Evolutionary conservation across 2,329 filamentous ascomycete species (phyloP).

Genomic region (Aschersonia sp.): DNA sequence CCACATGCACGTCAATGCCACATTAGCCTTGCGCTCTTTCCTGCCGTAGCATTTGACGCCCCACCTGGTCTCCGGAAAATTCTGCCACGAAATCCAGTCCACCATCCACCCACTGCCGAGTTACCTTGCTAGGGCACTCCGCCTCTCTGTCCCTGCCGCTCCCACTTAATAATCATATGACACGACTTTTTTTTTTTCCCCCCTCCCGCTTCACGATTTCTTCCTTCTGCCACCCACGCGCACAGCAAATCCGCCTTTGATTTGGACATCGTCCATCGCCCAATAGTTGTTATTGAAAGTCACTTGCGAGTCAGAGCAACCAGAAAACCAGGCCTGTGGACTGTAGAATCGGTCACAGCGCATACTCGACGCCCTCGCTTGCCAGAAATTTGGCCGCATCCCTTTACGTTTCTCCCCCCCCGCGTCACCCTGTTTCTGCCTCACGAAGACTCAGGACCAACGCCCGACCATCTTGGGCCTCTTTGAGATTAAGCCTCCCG

Average conservation of each 20-base stretch:
- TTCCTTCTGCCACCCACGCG: slow-evolving; percentile 2
- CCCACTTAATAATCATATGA: background rate
- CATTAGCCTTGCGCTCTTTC: background rate
- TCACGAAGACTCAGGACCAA: too few relatives aligned
- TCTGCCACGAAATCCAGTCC: slow-evolving; percentile 8
- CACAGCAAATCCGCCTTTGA: slow-evolving; percentile 2
- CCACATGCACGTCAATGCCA: too few relatives aligned
- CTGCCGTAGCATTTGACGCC: background rate
- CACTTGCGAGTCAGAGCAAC: background rate
- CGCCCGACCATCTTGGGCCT: too few relatives aligned
- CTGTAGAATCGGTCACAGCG: slow-evolving; percentile 8
- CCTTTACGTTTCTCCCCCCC: too few relatives aligned
- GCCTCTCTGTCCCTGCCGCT: slow-evolving; percentile 7
- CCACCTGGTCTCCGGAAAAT: slow-evolving; percentile 1
- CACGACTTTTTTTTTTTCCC: slow-evolving; percentile 8
- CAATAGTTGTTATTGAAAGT: background rate
- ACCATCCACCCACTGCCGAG: background rate
- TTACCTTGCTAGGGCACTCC: background rate
- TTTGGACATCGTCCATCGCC: slow-evolving; percentile 3
- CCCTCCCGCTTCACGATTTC: slow-evolving; percentile 3
- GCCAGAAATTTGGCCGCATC: too few relatives aligned
- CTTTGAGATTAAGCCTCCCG: too few relatives aligned
- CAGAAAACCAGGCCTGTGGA: slow-evolving; percentile 3
- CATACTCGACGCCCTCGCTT: background rate
- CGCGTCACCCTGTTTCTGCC: too few relatives aligned